phyloP scores from a whole-genome alignment of 257 asterid genomes.

The Eucommia ulmoides region DNA sequence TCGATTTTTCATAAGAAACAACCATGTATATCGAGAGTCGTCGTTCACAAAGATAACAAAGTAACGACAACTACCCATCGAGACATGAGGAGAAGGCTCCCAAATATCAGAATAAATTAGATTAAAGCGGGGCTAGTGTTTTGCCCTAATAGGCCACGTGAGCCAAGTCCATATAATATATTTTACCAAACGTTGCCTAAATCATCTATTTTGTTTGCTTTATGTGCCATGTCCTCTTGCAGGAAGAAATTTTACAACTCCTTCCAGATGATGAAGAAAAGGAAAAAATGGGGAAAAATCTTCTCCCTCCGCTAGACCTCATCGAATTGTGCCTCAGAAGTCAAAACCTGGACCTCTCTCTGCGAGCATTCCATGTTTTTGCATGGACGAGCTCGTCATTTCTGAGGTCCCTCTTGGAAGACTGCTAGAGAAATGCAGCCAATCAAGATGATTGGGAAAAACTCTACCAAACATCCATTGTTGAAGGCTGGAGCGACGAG shows the following conservation, averaged over 20 bases:
- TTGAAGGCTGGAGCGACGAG: constrained; percentile 84
- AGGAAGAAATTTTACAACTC: constrained; percentile 62
- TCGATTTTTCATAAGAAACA: too few species aligned
- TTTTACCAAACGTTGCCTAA: too few species aligned
- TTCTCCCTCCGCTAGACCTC: constrained; percentile 75
- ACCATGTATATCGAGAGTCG: too few species aligned
- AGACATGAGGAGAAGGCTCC: too few species aligned
- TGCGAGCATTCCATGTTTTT: constrained; percentile 72
- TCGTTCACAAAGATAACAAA: too few species aligned
- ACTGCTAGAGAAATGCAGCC: constrained; percentile 93
- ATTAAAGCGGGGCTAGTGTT: too few species aligned
- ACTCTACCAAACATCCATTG: constrained; percentile 41
- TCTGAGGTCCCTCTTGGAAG: constrained; percentile 62
- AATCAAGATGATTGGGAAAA: constrained; percentile 77
- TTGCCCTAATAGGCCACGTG: too few species aligned
- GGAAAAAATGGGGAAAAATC: constrained; percentile 33
- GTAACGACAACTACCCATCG: too few species aligned
- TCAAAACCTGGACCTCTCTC: constrained; percentile 37
- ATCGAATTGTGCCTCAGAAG: constrained; percentile 62
- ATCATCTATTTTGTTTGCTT: too few species aligned
- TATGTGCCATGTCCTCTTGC: too few species aligned
- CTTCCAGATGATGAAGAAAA: constrained; percentile 42
- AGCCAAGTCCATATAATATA: too few species aligned
- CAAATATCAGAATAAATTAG: too few species aligned
- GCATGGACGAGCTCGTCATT: constrained; percentile 85